Percentiles rank a stretch among this genome's conserved stretches.
These are phyloP conservation scores for Hibiscus syriacus DNA, from an alignment of 345 rosid species.

Conservation along the genomic window DNA sequence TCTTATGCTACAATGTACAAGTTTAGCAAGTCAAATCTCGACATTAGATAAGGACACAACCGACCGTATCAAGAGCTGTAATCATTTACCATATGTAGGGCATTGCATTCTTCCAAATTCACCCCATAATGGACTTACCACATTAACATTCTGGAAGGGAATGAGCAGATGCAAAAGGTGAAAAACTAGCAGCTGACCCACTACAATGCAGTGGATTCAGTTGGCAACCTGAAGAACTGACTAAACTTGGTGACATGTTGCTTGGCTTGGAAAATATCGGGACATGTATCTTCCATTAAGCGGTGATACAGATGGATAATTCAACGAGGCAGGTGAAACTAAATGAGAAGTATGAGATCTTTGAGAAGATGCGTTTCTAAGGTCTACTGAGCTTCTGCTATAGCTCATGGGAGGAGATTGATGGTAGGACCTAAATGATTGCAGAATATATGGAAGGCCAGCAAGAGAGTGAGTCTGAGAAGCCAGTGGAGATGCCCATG, in stretches of 20 bases:
- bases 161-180: conserved; percentile 81
- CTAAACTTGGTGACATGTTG: conserved; percentile 47
- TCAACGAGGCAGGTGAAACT: conserved; percentile 63
- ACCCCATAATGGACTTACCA: background rate
- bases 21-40: background rate
- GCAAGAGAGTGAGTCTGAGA: conserved; percentile 49
- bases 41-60: background rate
- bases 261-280: conserved; percentile 56
- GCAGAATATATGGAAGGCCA: conserved; percentile 47
- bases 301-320: conserved; percentile 69
- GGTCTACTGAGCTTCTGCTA: conserved; percentile 61
- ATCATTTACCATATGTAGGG: background rate
- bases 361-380: conserved; percentile 42
- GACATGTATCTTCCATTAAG: conserved; percentile 59
- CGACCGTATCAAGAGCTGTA: background rate
- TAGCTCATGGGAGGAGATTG: conserved; percentile 54
- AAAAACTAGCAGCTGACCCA: conserved; percentile 78
- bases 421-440: conserved; percentile 43
- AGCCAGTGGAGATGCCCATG: conserved; percentile 35
- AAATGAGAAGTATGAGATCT: conserved; percentile 32
- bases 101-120: background rate
- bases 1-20: conserved; percentile 24
- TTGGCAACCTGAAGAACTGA: conserved; percentile 47
- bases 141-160: conserved; percentile 67
- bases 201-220: conserved; percentile 49